Conservation (phyloP, 1,139 yeast genomes). For the Pichia sp. region DNA sequence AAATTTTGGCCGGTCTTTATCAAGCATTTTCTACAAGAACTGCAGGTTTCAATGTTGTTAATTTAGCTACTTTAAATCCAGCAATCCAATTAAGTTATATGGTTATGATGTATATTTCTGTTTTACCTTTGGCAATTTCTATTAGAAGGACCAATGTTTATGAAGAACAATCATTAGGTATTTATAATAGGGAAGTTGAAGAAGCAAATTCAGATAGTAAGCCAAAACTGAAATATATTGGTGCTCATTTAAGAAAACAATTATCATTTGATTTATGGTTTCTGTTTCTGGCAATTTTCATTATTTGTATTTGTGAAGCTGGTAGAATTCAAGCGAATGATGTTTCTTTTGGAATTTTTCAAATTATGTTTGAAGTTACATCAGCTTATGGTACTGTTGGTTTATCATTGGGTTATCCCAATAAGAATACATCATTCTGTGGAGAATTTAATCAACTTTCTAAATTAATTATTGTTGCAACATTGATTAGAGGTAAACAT, state of each 20-base stretch:
- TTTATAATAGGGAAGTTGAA: conserved; percentile 43
- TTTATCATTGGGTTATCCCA: conserved; percentile 75
- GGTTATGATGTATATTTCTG: conserved; percentile 98
- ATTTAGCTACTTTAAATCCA: conserved; percentile 67
- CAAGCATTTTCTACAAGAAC: conserved; percentile 94
- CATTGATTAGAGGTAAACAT: conserved; percentile 93
- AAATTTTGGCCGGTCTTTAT: conserved; percentile 75
- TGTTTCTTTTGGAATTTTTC: conserved; percentile 59
- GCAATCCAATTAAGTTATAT: conserved; percentile 90
- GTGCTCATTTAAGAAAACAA: conserved; percentile 86
- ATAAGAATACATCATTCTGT: conserved; percentile 58
- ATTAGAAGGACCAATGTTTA: conserved; percentile 95
- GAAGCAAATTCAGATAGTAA: conserved; percentile 20
- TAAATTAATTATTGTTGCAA: conserved; percentile 77
- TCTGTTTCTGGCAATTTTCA: conserved; percentile 75
- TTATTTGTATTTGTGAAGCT: conserved; percentile 84
- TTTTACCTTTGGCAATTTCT: conserved; percentile 90
- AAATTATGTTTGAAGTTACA: conserved; percentile 76
- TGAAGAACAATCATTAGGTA: conserved; percentile 92
- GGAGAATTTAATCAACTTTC: conserved; percentile 68
- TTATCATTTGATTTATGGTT: conserved; percentile 95
- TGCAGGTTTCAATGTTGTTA: conserved; percentile 78
- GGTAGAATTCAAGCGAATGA: conserved; percentile 42
- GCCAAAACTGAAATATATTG: conserved; percentile 46
- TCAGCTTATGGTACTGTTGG: conserved; percentile 98